Conservation (phyloP, 768 basidiomycete species). For the Krasilnikovozyma curviuscula region DNA sequence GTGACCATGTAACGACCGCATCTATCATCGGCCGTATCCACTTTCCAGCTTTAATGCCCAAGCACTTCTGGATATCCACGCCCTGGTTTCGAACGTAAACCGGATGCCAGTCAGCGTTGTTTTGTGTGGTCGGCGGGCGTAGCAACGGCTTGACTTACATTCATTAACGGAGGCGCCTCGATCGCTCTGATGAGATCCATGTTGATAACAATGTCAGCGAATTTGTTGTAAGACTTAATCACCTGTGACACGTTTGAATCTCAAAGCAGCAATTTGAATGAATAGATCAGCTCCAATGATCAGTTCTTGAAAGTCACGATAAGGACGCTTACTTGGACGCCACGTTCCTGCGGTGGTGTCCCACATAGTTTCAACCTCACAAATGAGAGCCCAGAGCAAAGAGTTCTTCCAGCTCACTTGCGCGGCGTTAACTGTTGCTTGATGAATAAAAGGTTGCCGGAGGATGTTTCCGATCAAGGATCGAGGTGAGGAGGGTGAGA, state of each 20-base stretch:
- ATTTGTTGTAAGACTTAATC: conserved; percentile 45
- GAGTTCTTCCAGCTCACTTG: conserved; percentile 59
- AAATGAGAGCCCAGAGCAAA: conserved; percentile 52
- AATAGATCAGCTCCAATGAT: background rate
- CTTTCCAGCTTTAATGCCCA: conserved; percentile 44
- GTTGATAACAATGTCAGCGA: conserved; percentile 41
- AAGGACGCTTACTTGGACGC: conserved; percentile 12
- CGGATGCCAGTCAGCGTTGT: background rate
- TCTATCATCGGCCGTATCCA: conserved; percentile 47
- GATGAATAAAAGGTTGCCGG: conserved; percentile 47
- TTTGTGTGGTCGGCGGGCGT: too few relatives aligned
- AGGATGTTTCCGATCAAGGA: conserved; percentile 41
- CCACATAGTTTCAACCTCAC: conserved; percentile 45
- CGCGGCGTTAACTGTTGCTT: conserved; percentile 38
- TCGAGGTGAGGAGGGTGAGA: background rate
- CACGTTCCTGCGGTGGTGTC: conserved; percentile 18
- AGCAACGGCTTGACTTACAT: conserved; percentile 37
- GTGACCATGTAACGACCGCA: conserved; percentile 66
- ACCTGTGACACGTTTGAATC: conserved; percentile 32
- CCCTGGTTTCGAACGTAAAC: conserved; percentile 37
- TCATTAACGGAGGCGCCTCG: conserved; percentile 53
- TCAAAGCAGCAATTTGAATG: conserved; percentile 22
- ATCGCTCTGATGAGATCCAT: conserved; percentile 41
- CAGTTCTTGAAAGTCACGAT: background rate
- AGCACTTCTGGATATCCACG: conserved; percentile 37